Base-by-base conservation (phyloP, 352 stramenopile species). In the Thalassiosira livingstoniorum region DNA sequence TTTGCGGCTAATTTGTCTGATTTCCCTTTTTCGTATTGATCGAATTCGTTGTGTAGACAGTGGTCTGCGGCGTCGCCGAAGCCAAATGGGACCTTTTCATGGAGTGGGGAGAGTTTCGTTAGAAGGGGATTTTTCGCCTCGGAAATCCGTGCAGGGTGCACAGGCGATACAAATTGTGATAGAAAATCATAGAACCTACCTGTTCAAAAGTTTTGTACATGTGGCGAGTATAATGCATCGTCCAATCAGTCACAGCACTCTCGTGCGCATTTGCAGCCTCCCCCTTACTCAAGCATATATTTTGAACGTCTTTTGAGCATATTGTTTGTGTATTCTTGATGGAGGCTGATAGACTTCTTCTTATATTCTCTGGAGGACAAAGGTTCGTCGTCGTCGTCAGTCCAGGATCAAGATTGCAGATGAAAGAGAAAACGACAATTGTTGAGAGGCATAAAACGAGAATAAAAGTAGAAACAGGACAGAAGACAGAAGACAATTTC, bases 281-380 rank as follows among this genome's bases (percentile, higher is more conserved):
- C 21, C 64, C 64, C 53, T 76, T 60, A 45, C 34, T 13, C 7
- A 63, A 35, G 51, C 65, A 74, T 25, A 74, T 31, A 54, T 74
- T 63, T 35, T 64, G 25, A 18, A 74, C 51, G 55, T 74, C 65
- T 23, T 64, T 63, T 4, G 51, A 61, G 35, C 65, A 74, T 64
- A 65, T 74, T 43, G 34, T 61, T 75, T 82, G 75, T 35, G 61
- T 42, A 37, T 76, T 82, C 29, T 75, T 60, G 37, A 82, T 76
- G 27, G 42, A 75, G 0, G 27, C 53, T 18, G 65, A 32, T 18
- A 82, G 11, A 55, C 71, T 57, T 42, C 64, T 65, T 31, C 75
- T 54, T 29, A 82, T 73, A 53, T n/a, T 11, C 25, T 75, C 75
- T 82, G 53, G 15, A 43, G 27, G n/a, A n/a, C n/a, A n/a, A n/a